Evolutionary conservation across 148 eudicot species (phyloP).

Genomic region (Nepenthes mirabilis): DNA sequence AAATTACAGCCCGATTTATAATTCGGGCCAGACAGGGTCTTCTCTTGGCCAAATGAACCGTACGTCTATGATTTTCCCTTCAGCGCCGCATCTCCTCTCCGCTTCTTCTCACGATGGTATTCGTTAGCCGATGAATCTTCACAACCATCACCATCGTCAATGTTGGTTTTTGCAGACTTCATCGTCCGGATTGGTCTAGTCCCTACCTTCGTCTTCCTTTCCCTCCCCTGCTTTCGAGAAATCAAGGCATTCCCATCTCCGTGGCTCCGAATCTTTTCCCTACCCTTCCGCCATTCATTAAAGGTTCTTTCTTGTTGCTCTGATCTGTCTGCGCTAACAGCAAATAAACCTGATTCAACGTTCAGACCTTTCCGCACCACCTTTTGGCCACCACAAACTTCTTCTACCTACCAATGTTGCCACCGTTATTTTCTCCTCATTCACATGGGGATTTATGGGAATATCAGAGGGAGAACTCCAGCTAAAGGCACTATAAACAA

Average conservation of each 20-base stretch:
- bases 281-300: slow-evolving; percentile 17
- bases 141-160: slow-evolving; percentile 10
- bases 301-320: slow-evolving; percentile 28
- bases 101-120: not conserved
- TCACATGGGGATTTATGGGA: slow-evolving; percentile 17
- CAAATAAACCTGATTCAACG: slow-evolving; percentile 85
- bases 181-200: slow-evolving; percentile 18
- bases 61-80: too few species aligned
- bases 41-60: too few species aligned
- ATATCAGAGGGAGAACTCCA: slow-evolving; percentile 30
- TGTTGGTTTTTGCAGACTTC: slow-evolving; percentile 23
- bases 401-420: slow-evolving; percentile 37
- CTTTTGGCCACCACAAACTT: slow-evolving; percentile 69
- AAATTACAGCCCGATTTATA: too few species aligned
- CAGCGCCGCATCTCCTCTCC: too few species aligned
- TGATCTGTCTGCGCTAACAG: slow-evolving; percentile 44
- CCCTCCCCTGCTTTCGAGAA: slow-evolving; percentile 25
- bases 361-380: slow-evolving; percentile 99
- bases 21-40: too few species aligned
- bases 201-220: slow-evolving; percentile 39
- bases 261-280: slow-evolving; percentile 17
- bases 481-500: slow-evolving; percentile 78
- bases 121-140: slow-evolving; percentile 21
- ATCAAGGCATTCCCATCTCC: slow-evolving; percentile 17
- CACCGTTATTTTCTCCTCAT: slow-evolving; percentile 3